Base-by-base conservation (phyloP, 306 rosid species). In the Urtica urens region DNA sequence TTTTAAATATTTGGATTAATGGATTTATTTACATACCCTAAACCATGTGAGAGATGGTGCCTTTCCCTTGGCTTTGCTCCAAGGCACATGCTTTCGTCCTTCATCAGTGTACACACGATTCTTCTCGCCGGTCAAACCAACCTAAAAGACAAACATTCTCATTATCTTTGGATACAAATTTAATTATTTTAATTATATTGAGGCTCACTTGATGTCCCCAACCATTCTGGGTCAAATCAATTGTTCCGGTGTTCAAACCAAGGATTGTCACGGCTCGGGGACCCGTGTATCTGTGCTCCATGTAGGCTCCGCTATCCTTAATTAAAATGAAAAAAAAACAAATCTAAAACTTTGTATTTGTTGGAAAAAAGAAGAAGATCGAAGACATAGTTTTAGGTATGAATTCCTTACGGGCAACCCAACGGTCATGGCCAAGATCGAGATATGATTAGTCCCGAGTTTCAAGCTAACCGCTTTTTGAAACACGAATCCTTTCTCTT, bases 251-350 rank as follows among this genome's bases (percentile, higher is more conserved):
- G 66, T 59, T 84, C 66, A 90, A 74, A 48, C 83, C 83, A 3
- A 77, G 63, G 68, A 90, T 24, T 2, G 57, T 34, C n/a, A 82
- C 8, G 1, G 70, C 8, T 22, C 69, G 68, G 35, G 83, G 93
- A 34, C 93, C 99, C 0, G 96, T 83, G 33, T 15, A 82, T 60
- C 99, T 79, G 62, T 69, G 87, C 46, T 92, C 99, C 99, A 92
- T 79, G 75, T 92, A 92, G 25, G 96, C 81, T 72, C 96, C 99
- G 31, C 96, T 82, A 57, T 92, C 94, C 95, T 90, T 60, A 48
- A 53, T 38, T 26, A 23, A 46, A 6, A 30, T 63, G 31, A 39
- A 22, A 62, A 41, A 16, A 22, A 28, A 28, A 12, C 53, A n/a
- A 15, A 16, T 48, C 11, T 30, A 15, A 18, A 31, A 13, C 13